Base-by-base conservation (phyloP, 176 grass and related monocot species). In the Phyllostachys edulis region DNA sequence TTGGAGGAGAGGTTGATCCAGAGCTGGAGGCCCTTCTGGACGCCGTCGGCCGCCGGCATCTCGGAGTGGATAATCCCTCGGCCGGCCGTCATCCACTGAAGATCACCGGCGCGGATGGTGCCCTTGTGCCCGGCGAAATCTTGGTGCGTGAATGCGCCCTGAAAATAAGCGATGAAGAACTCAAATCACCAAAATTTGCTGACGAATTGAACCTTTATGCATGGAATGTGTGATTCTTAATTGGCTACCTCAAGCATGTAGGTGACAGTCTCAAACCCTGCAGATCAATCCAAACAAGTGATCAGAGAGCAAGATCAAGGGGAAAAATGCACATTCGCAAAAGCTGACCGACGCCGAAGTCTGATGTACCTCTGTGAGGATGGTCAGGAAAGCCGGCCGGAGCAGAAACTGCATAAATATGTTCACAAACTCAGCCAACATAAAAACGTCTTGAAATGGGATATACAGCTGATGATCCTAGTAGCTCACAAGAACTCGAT, bases 1-100 rank as follows among this genome's bases (percentile, higher is more conserved):
- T 92, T 94, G 23, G 94, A 83, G 20, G 94, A 79, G 41, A 97
- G 94, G 84, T 97, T 94, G 79, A 97, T 94, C 94, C 92, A 97
- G 26, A 97, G 90, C 68, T 97, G 94, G 5, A 97, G 83, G 5
- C 94, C 94, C 46, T 92, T 94, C 18, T 94, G 90, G 36, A 92
- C 88, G 0, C 90, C 91, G 13, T 76, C 89, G 0, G 78, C 85
- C 6, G 89, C 94, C 1, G 91, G 91, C 94, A 93, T 94, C 86
- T 97, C 91, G 0, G 91, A 97, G 85, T 97, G 94, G 59, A 97
- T 89, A 39, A 97, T 94, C 9, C 94, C 94, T 0, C 91, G 90
- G 3, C 91, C 85, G 94, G 52, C 94, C 1, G 94, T 94, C 92
- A 97, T 97, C 94, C 94, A 94, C 92, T 97, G 77, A 39, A 85